These are phyloP conservation scores for Phyllosticta ampelicida DNA, from an alignment of 2,329 filamentous ascomycete species.

Conservation along the genomic window DNA sequence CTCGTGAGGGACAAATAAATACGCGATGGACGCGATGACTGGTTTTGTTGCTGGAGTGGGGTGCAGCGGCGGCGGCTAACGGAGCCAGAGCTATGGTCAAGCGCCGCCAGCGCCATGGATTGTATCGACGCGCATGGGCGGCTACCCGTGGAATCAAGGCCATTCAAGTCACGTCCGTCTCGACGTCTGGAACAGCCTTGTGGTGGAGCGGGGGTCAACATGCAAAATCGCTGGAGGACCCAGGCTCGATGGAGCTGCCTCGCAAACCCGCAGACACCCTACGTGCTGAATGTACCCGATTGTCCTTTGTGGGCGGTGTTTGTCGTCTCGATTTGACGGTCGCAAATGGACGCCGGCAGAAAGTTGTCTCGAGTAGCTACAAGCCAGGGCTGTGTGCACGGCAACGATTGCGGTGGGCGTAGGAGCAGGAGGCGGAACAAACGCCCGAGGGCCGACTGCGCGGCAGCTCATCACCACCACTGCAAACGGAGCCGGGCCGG, in stretches of 20 bases:
- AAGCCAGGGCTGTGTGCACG: too few species aligned
- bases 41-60: neutral
- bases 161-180: too few species aligned
- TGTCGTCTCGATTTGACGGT: too few species aligned
- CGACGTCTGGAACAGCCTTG: too few species aligned
- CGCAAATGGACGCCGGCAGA: neutral
- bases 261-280: too few species aligned
- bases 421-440: too few species aligned
- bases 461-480: neutral
- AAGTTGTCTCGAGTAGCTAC: neutral
- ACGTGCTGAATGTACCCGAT: too few species aligned
- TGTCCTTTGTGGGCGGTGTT: too few species aligned
- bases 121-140: neutral
- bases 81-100: neutral
- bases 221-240: neutral
- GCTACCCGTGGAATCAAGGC: too few species aligned
- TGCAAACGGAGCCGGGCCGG: neutral
- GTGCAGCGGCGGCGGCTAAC: neutral
- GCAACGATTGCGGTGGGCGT: too few species aligned
- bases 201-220: neutral
- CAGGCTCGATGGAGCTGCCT: too few species aligned
- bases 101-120: neutral
- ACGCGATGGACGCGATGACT: slow-evolving; percentile 7
- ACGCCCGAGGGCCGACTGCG: too few species aligned
- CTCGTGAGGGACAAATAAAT: slow-evolving; percentile 15